phyloP scores from a whole-genome alignment of 805 yeast genomes.

The Groenewaldozyma tartarivorans region DNA sequence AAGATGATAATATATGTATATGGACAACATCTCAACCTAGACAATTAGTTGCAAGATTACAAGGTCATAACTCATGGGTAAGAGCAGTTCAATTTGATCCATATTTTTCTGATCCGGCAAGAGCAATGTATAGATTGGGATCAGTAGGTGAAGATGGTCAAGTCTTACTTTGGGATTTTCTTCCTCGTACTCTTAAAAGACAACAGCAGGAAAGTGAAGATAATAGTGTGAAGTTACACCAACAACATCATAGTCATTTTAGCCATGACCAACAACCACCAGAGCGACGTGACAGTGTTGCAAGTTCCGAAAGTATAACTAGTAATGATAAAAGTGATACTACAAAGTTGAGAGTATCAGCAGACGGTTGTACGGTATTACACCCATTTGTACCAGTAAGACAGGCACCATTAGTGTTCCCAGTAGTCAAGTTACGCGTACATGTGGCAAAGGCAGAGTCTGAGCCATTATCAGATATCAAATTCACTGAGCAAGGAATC shows the following conservation, averaged over 20 bases:
- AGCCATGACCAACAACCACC: background rate
- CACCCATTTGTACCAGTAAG: constrained; percentile 21
- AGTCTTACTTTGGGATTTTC: constrained; percentile 45
- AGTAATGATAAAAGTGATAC: background rate
- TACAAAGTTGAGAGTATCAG: background rate
- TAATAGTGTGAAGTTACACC: background rate
- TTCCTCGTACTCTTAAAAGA: constrained; percentile 29
- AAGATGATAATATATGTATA: constrained; percentile 41
- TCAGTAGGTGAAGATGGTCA: constrained; percentile 49
- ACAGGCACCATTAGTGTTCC: constrained; percentile 20
- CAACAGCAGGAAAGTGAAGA: background rate
- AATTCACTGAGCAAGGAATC: constrained; percentile 17
- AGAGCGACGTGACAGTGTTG: background rate
- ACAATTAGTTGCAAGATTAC: constrained; percentile 29
- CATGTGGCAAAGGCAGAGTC: constrained; percentile 19
- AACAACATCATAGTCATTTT: constrained; percentile 1
- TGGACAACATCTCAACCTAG: constrained; percentile 28
- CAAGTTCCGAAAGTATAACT: background rate
- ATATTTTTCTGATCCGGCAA: constrained; percentile 27
- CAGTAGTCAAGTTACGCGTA: constrained; percentile 21
- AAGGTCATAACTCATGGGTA: constrained; percentile 48
- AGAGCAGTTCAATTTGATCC: constrained; percentile 37
- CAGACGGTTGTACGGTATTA: constrained; percentile 8
- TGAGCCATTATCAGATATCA: constrained; percentile 21
- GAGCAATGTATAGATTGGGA: constrained; percentile 38